These are phyloP conservation scores for Saturnispora mendoncae DNA, from an alignment of 805 yeast species.

Conservation along the genomic window DNA sequence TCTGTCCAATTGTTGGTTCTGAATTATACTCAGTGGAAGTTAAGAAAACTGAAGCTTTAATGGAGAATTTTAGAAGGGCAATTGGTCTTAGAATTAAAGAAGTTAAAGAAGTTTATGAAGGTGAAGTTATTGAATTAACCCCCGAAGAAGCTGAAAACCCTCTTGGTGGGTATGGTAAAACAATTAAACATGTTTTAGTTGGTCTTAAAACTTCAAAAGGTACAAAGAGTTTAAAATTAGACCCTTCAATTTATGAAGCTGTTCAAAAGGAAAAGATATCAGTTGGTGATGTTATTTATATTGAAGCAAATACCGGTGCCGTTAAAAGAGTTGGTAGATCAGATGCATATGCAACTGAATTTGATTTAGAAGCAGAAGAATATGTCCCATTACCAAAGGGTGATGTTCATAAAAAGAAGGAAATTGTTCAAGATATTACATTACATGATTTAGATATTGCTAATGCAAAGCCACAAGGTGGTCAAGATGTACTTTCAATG, in stretches of 20 bases:
- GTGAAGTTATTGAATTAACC: constrained; percentile 95
- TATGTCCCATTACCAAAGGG: constrained; percentile 99
- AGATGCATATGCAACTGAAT: constrained; percentile 91
- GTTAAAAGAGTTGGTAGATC: constrained; percentile 93
- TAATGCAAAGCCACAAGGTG: constrained; percentile 96
- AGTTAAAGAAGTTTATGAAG: constrained; percentile 95
- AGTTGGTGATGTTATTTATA: constrained; percentile 94
- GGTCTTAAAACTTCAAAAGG: constrained; percentile 96
- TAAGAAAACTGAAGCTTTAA: constrained; percentile 90
- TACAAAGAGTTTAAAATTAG: constrained; percentile 94
- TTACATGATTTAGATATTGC: constrained; percentile 96
- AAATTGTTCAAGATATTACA: constrained; percentile 96
- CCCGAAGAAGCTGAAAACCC: constrained; percentile 84
- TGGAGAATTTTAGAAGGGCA: constrained; percentile 92
- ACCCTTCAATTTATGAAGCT: constrained; percentile 97
- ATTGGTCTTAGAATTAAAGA: constrained; percentile 94
- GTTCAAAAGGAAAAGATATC: constrained; percentile 89
- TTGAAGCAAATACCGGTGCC: constrained; percentile 92
- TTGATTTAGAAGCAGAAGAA: constrained; percentile 96
- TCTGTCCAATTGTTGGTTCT: constrained; percentile 90
- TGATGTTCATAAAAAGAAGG: constrained; percentile 90
- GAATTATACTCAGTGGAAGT: constrained; percentile 89
- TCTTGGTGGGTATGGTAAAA: constrained; percentile 73
- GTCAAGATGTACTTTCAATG: constrained; percentile 91
- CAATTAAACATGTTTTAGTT: constrained; percentile 71